A percentile compares a stretch with the other conserved stretches of the same genome.
Evolutionary conservation across 2,329 filamentous ascomycete species (phyloP).

Genomic region (Xylaria polymorpha): DNA sequence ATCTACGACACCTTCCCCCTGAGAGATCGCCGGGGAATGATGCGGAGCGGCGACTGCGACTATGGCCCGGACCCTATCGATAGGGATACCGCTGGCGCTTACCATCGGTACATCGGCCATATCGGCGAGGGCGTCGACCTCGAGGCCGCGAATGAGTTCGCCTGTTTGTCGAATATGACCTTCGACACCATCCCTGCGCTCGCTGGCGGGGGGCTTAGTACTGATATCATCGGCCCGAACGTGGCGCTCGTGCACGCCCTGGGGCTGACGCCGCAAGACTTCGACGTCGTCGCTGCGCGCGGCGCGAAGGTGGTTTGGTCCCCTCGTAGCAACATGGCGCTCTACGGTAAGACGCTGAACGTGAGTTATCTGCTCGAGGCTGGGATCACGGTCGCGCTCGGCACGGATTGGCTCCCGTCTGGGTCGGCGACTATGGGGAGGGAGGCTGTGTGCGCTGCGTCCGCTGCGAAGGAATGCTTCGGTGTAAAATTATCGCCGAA

Average conservation of each 20-base stretch:
- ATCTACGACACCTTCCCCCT: constrained; percentile 47
- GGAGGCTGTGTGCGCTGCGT: constrained; percentile 43
- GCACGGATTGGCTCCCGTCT: constrained; percentile 48
- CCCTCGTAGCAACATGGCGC: constrained; percentile 47
- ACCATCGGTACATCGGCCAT: constrained; percentile 46
- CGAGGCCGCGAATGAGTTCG: constrained; percentile 48
- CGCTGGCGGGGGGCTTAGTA: constrained; percentile 42
- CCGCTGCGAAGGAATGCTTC: constrained; percentile 35
- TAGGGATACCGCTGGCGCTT: constrained; percentile 25
- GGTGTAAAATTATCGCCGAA: constrained; percentile 37
- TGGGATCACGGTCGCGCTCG: constrained; percentile 47
- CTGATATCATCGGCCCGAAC: constrained; percentile 46
- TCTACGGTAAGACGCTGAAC: constrained; percentile 49
- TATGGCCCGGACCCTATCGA: constrained; percentile 43
- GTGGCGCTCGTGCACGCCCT: constrained; percentile 47
- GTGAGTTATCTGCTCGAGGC: constrained; percentile 43
- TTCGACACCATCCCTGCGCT: constrained; percentile 41
- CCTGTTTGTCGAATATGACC: constrained; percentile 43
- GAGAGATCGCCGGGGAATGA: constrained; percentile 41
- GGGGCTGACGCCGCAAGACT: constrained; percentile 42
- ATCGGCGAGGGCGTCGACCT: constrained; percentile 47
- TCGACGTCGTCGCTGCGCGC: constrained; percentile 45
- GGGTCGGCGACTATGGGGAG: constrained; percentile 47
- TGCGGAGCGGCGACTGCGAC: constrained; percentile 46
- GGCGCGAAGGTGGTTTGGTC: constrained; percentile 48